phyloP scores from a whole-genome alignment of 768 basidiomycete genomes.

The Amanita brunnescens region DNA sequence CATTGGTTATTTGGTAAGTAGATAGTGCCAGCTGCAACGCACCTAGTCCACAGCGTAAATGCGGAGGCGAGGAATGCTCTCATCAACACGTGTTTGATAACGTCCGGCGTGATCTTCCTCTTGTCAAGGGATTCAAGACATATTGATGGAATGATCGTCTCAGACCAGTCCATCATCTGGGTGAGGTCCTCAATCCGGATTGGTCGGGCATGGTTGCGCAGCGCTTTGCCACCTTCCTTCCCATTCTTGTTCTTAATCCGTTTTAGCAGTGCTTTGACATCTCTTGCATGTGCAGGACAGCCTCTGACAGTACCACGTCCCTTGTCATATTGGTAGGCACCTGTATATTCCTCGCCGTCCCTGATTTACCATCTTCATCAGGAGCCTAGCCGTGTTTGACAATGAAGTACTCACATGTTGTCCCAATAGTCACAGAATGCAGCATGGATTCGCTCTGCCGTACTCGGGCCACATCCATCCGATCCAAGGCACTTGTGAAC shows the following conservation, averaged over 20 bases:
- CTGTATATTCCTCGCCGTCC: background rate
- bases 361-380: background rate
- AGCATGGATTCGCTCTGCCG: background rate
- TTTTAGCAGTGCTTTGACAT: background rate
- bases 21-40: background rate
- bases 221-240: background rate
- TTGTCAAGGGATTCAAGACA: background rate
- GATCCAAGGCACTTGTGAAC: background rate
- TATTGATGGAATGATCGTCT: background rate
- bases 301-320: background rate
- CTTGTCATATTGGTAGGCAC: background rate
- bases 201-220: background rate
- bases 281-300: background rate
- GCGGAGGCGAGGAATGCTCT: too few species aligned
- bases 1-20: too few species aligned
- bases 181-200: background rate
- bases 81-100: too few species aligned
- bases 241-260: background rate
- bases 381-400: background rate
- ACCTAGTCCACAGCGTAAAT: slow-evolving; percentile 4
- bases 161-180: background rate
- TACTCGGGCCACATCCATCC: background rate
- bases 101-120: too few species aligned
- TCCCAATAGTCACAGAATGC: background rate
- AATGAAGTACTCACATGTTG: background rate